Percentiles rank a stretch among this genome's conserved stretches.
Evolutionary conservation across 2,329 filamentous ascomycete species (phyloP).

Genomic region (Ophiostoma sp.): DNA sequence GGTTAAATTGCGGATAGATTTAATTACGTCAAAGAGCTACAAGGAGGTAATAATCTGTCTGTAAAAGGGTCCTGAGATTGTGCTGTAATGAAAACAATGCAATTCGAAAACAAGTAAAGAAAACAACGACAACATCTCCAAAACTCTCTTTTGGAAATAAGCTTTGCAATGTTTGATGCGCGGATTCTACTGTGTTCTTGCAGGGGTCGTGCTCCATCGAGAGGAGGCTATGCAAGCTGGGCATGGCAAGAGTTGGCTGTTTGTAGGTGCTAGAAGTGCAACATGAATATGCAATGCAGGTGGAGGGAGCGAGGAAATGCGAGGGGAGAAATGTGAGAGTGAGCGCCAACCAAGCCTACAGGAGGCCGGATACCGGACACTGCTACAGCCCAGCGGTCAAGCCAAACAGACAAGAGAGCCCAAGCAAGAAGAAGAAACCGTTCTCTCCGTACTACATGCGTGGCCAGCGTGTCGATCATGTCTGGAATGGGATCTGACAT

Average conservation of each 20-base stretch:
- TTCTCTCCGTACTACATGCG: no score
- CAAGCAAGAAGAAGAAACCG: no score
- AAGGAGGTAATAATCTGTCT: no score
- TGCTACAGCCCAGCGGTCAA: not conserved
- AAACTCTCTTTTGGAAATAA: not conserved
- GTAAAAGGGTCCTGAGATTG: not conserved
- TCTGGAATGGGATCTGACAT: not conserved
- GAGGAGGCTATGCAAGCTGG: not conserved
- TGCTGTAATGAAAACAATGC: not conserved
- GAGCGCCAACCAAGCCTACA: not conserved
- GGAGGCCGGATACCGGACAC: not conserved
- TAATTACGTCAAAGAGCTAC: no score
- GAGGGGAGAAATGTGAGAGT: not conserved
- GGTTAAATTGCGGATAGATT: no score
- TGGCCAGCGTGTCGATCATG: not conserved
- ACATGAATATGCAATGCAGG: not conserved
- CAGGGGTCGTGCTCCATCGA: not conserved
- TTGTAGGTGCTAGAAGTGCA: not conserved
- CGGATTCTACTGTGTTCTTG: not conserved
- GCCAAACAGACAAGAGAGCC: not conserved
- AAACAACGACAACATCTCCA: no score
- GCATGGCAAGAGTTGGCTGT: not conserved
- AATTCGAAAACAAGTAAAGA: not conserved
- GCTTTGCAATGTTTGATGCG: conserved; percentile 12
- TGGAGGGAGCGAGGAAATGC: not conserved